Percentiles rank a stretch among this genome's conserved stretches.
phyloP scores from a whole-genome alignment of 257 asterid species.

The Solanum chmielewskii region DNA sequence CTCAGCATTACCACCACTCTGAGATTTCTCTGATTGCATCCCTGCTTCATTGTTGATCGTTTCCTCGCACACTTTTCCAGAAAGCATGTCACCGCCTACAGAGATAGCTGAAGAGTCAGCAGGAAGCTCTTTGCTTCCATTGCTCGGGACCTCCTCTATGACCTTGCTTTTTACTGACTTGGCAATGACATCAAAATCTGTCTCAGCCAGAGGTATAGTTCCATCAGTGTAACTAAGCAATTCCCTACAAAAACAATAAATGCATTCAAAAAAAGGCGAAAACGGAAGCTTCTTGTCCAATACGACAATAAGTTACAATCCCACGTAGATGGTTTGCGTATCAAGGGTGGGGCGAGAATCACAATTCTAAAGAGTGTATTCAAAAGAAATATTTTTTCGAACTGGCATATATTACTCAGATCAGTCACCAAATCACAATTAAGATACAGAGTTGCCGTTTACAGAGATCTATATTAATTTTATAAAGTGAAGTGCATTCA shows the following conservation, averaged over 20 bases:
- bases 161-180: constrained; percentile 21
- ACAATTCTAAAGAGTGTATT: background rate
- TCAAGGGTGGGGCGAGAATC: background rate
- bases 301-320: background rate
- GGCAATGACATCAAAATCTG: constrained; percentile 64
- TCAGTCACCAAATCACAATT: background rate
- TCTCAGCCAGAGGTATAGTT: constrained; percentile 61
- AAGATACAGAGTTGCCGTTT: background rate
- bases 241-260: constrained; percentile 40
- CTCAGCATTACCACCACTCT: constrained; percentile 15
- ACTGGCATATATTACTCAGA: background rate
- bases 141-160: constrained; percentile 3
- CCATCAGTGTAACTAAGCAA: constrained; percentile 58
- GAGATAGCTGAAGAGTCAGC: constrained; percentile 12
- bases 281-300: background rate
- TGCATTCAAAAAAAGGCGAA: background rate
- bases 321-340: background rate
- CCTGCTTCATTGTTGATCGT: constrained; percentile 2
- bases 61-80: constrained; percentile 1
- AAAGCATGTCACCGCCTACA: constrained; percentile 6
- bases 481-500: background rate
- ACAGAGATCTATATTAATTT: background rate
- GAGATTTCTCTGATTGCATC: constrained; percentile 16
- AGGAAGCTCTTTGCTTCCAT: constrained; percentile 15
- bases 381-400: background rate